Percentiles rank a stretch among this genome's conserved stretches.
Conservation (phyloP, 2,329 filamentous ascomycete species). For the Fusarium succisae region DNA sequence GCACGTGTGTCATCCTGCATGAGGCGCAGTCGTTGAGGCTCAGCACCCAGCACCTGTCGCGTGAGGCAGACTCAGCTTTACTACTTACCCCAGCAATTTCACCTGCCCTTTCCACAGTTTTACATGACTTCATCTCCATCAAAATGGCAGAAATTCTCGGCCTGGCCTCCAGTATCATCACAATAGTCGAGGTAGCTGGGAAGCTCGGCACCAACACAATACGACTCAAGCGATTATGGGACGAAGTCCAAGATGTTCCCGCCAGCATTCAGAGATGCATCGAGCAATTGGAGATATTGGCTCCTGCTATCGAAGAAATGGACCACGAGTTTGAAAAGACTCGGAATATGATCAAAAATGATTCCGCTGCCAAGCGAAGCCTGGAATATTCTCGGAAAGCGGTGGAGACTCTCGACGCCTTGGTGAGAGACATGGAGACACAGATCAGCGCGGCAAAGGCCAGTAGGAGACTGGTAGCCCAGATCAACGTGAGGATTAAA, state of each 20-base stretch:
- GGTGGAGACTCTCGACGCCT: background rate
- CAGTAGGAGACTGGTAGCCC: background rate
- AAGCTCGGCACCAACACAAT: conserved; percentile 19
- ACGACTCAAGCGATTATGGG: conserved; percentile 25
- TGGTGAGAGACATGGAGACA: background rate
- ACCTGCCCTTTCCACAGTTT: fast-evolving
- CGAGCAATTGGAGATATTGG: background rate
- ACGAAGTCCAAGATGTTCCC: conserved; percentile 23
- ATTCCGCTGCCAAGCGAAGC: conserved; percentile 1
- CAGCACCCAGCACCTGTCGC: background rate
- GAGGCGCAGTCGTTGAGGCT: background rate
- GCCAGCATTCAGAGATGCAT: background rate
- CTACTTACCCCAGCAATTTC: fast-evolving
- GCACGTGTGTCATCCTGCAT: background rate
- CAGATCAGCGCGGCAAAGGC: background rate
- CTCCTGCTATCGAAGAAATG: background rate
- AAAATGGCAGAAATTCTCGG: conserved; percentile 29
- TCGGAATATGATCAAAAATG: background rate
- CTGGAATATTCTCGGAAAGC: conserved; percentile 10
- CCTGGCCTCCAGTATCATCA: conserved; percentile 23
- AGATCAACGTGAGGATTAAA: conserved; percentile 14
- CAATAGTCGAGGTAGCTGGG: conserved; percentile 18
- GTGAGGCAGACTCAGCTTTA: background rate
- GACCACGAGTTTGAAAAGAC: conserved; percentile 6
- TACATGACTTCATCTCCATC: fast-evolving